phyloP scores from a whole-genome alignment of 2,329 filamentous ascomycete genomes.

The Scedosporium apiospermum region DNA sequence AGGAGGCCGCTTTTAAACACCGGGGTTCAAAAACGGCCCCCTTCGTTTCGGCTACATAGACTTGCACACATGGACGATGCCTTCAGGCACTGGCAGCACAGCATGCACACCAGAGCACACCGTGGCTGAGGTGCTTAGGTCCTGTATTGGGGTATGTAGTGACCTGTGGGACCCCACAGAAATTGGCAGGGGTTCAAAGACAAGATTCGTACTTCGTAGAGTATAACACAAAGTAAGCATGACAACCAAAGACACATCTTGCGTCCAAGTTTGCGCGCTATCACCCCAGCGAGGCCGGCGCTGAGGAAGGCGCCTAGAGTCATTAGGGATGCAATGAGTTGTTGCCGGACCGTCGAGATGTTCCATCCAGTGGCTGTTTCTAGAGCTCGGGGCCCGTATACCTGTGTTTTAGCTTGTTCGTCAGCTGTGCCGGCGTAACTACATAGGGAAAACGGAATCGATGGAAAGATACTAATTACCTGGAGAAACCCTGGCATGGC shows the following conservation, averaged over 20 bases:
- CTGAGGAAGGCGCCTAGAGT: slow-evolving; percentile 35
- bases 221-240: neutral
- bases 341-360: slow-evolving; percentile 31
- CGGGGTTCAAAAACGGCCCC: no score
- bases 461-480: neutral
- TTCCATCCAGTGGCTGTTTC: slow-evolving; percentile 29
- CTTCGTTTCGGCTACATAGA: no score
- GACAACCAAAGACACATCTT: slow-evolving; percentile 27
- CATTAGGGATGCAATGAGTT: slow-evolving; percentile 38
- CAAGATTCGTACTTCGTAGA: no score
- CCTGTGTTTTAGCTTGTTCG: slow-evolving; percentile 13
- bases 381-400: slow-evolving; percentile 24
- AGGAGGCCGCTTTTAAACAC: no score
- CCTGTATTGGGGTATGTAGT: no score
- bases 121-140: no score
- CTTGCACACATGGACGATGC: no score
- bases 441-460: neutral
- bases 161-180: no score
- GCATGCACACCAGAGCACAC: no score
- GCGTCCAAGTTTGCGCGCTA: slow-evolving; percentile 23
- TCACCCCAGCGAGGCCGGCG: slow-evolving; percentile 29
- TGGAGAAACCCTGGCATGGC: slow-evolving; percentile 39
- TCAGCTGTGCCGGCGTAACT: neutral
- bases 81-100: no score
- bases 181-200: no score